A percentile compares a stretch with the other conserved stretches of the same genome.
These are phyloP conservation scores for Echium plantagineum DNA, from an alignment of 257 asterid species.

Conservation along the genomic window DNA sequence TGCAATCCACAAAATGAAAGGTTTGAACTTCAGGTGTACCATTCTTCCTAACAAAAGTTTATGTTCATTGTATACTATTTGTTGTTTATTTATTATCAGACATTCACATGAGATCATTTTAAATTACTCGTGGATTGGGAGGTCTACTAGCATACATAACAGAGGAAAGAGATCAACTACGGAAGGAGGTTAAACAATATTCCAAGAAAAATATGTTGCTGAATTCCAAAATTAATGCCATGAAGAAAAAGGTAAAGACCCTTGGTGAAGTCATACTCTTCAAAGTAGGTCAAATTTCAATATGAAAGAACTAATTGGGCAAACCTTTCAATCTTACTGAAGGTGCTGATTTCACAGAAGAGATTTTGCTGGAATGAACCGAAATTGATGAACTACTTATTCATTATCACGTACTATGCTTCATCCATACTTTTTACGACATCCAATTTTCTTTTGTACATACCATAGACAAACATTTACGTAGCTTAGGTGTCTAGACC, in stretches of 20 bases:
- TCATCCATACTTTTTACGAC: neutral
- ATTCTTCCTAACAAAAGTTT: neutral
- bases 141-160: conserved; percentile 81
- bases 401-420: too few species aligned
- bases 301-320: conserved; percentile 62
- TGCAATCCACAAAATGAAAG: conserved; percentile 68
- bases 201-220: conserved; percentile 72
- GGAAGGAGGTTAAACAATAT: conserved; percentile 76
- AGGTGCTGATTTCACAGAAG: conserved; percentile 43
- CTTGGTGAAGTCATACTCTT: conserved; percentile 84
- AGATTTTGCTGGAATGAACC: conserved; percentile 42
- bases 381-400: neutral
- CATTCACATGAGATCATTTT: too few species aligned
- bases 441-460: neutral
- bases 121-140: conserved; percentile 8
- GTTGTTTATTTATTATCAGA: neutral
- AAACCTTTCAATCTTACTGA: conserved; percentile 75
- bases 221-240: conserved; percentile 41
- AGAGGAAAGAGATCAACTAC: conserved; percentile 79
- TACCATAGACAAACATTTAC: neutral
- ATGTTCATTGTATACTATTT: neutral
- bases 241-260: conserved; percentile 76
- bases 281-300: conserved; percentile 93
- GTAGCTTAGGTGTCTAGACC: too few species aligned
- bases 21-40: conserved; percentile 72